Evolutionary conservation across 2,329 filamentous ascomycete genomes (phyloP).

Genomic region (Talaromyces marneffei): DNA sequence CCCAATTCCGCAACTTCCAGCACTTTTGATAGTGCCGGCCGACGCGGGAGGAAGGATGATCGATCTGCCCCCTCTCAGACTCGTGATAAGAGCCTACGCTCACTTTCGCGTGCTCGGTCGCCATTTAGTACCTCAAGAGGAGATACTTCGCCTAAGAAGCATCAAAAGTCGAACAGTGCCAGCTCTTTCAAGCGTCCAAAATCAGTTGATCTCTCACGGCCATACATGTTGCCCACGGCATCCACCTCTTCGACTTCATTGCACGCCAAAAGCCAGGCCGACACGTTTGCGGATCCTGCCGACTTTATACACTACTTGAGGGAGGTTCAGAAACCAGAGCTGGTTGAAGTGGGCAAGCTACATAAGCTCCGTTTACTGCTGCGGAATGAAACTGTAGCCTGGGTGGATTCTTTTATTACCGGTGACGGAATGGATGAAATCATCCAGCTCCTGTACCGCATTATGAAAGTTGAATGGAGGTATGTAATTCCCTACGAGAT

Average conservation of each 20-base stretch:
- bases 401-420: constrained; percentile 87
- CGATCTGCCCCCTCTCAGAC: constrained; percentile 31
- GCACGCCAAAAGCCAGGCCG: constrained; percentile 62
- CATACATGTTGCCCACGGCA: constrained; percentile 50
- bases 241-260: constrained; percentile 49
- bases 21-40: constrained; percentile 23
- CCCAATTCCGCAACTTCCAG: constrained; percentile 28
- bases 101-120: constrained; percentile 61
- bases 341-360: constrained; percentile 86
- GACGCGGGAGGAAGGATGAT: constrained; percentile 38
- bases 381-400: constrained; percentile 89
- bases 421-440: constrained; percentile 91
- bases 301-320: constrained; percentile 83
- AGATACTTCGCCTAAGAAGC: constrained; percentile 69
- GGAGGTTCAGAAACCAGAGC: constrained; percentile 72
- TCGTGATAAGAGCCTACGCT: constrained; percentile 44
- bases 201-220: constrained; percentile 63
- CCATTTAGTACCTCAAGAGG: constrained; percentile 67
- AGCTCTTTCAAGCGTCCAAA: constrained; percentile 64
- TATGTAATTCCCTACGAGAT: constrained; percentile 38
- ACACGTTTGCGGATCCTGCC: constrained; percentile 66
- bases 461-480: constrained; percentile 95
- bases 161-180: constrained; percentile 57
- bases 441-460: constrained; percentile 77
- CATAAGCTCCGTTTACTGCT: constrained; percentile 87